A percentile compares a stretch with the other conserved stretches of the same genome.
Evolutionary conservation across 78 protist species (phyloP).

Genomic region (Creolimax fragrantissima): DNA sequence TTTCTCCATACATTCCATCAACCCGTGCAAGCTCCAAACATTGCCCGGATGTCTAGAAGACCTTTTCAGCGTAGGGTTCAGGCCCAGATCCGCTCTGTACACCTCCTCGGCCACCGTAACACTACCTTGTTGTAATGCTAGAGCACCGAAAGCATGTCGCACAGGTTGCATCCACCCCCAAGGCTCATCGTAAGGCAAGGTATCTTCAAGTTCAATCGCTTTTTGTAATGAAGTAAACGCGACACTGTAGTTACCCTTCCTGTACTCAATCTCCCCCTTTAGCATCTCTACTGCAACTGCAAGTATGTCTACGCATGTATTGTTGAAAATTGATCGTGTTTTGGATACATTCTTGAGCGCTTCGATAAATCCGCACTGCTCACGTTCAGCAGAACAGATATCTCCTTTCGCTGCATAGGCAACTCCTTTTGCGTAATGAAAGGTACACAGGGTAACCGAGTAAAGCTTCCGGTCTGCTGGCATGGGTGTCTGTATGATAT

Average conservation of each 20-base stretch:
- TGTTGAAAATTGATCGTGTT: neutral
- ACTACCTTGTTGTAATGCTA: neutral
- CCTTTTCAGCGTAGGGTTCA: no score
- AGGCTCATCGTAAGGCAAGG: constrained; percentile 16
- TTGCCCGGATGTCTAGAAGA: no score
- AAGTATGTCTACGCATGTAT: neutral
- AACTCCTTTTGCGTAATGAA: neutral
- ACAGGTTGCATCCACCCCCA: constrained; percentile 14
- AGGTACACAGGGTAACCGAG: neutral
- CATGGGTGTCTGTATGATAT: neutral
- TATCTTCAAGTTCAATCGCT: neutral
- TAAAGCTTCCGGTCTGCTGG: neutral
- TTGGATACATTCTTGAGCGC: neutral
- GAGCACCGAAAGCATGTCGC: neutral
- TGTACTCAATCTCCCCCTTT: neutral
- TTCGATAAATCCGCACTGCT: neutral
- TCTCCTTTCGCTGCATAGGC: neutral
- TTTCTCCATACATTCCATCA: neutral
- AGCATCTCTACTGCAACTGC: neutral
- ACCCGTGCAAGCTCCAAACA: neutral
- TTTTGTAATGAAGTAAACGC: neutral
- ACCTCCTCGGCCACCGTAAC: neutral
- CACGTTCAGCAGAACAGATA: neutral
- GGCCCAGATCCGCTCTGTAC: neutral
- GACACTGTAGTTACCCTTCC: neutral